These are phyloP conservation scores for Xylaria bambusicola DNA, from an alignment of 495 filamentous ascomycete genomes.

Conservation along the genomic window DNA sequence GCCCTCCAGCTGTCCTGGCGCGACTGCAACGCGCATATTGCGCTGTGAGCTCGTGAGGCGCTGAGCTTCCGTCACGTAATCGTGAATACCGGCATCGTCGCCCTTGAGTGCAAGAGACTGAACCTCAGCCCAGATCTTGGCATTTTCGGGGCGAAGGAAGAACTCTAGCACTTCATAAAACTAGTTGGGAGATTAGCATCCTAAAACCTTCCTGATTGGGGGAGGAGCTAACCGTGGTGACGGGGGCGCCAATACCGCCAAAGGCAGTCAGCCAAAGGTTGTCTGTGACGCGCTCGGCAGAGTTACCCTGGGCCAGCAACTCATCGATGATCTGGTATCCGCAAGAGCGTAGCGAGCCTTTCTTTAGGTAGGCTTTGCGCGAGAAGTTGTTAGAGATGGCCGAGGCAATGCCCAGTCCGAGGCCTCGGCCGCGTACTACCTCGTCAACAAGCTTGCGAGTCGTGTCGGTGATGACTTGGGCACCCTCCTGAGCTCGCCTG, in stretches of 20 bases:
- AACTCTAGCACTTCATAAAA: slow-evolving; percentile 47
- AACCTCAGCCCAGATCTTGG: slow-evolving; percentile 51
- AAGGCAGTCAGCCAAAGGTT: slow-evolving; percentile 37
- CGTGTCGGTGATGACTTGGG: slow-evolving; percentile 26
- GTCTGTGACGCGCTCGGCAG: slow-evolving; percentile 35
- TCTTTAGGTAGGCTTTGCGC: slow-evolving; percentile 24
- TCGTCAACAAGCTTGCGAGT: slow-evolving; percentile 35
- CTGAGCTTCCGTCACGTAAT: slow-evolving; percentile 34
- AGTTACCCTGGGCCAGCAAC: slow-evolving; percentile 25
- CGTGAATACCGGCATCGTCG: slow-evolving; percentile 33
- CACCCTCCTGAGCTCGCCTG: slow-evolving; percentile 46
- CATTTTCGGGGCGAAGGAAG: slow-evolving; percentile 45
- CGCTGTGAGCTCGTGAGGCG: slow-evolving; percentile 34
- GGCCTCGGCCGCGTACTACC: slow-evolving; percentile 16
- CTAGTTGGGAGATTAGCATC: slow-evolving; percentile 29
- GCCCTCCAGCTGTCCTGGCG: slow-evolving; percentile 28
- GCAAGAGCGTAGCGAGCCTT: slow-evolving; percentile 29
- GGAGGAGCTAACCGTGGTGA: slow-evolving; percentile 28
- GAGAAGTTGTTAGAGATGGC: slow-evolving; percentile 9
- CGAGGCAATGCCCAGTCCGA: slow-evolving; percentile 20
- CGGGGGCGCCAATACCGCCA: slow-evolving; percentile 42
- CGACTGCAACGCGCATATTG: slow-evolving; percentile 29
- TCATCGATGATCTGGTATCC: slow-evolving; percentile 33
- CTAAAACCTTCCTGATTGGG: background rate
- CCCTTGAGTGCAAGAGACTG: slow-evolving; percentile 43